These are phyloP conservation scores for Catenaria anguillulae DNA, from an alignment of 371 early-diverging fungal genomes.

Conservation along the genomic window DNA sequence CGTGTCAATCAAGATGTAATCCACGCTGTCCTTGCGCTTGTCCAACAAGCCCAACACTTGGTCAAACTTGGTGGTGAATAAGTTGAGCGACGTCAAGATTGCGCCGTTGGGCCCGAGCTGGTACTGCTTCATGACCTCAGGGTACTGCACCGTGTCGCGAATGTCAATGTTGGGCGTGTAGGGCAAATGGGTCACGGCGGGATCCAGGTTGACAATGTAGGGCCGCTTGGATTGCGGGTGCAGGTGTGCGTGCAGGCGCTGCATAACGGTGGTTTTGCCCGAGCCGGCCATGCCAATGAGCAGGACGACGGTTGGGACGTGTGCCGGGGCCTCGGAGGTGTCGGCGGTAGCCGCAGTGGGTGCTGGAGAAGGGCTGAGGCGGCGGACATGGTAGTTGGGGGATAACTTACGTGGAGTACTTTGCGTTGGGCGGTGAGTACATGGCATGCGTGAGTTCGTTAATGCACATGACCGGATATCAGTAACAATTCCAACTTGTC, in stretches of 20 bases:
- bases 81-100: constrained; percentile 90
- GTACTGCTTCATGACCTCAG: constrained; percentile 98
- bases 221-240: constrained; percentile 51
- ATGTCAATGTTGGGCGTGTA: constrained; percentile 97
- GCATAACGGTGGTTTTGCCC: constrained; percentile 97
- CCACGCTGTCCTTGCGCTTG: constrained; percentile 50
- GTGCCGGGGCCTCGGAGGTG: too few relatives aligned
- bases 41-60: constrained; percentile 75
- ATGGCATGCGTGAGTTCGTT: too few relatives aligned
- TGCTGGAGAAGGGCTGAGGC: too few relatives aligned
- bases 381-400: too few relatives aligned
- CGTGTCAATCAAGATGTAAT: constrained; percentile 93
- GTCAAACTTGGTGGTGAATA: constrained; percentile 95
- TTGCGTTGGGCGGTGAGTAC: too few relatives aligned
- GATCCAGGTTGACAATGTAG: constrained; percentile 96
- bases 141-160: constrained; percentile 95
- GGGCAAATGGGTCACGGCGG: constrained; percentile 85
- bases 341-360: too few relatives aligned
- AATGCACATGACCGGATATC: too few relatives aligned
- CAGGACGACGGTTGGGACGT: constrained; percentile 71
- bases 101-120: constrained; percentile 98
- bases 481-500: too few relatives aligned
- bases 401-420: too few relatives aligned
- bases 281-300: constrained; percentile 98
- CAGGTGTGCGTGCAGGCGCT: constrained; percentile 81